A percentile compares a stretch with the other conserved stretches of the same genome.
phyloP scores from a whole-genome alignment of 2,329 filamentous ascomycete genomes.

The Penicillium brevicompactum region DNA sequence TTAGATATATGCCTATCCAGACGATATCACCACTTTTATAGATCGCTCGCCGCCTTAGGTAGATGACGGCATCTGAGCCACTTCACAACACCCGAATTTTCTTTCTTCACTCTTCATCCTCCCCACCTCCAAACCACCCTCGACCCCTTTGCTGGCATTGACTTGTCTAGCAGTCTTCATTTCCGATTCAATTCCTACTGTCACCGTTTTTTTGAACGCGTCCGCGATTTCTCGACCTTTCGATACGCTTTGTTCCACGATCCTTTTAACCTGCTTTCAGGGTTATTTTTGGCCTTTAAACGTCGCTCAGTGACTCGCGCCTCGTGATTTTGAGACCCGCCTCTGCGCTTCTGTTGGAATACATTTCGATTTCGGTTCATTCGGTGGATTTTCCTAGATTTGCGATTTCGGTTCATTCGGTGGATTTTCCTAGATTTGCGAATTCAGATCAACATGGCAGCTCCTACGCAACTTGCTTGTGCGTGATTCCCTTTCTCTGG shows the following conservation, averaged over 20 bases:
- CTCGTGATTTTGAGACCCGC: conserved; percentile 2
- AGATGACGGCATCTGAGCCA: conserved; percentile 29
- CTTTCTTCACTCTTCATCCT: conserved; percentile 23
- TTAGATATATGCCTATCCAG: no score
- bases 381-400: conserved; percentile 13
- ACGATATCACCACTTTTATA: no score
- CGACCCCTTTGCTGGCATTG: conserved; percentile 51
- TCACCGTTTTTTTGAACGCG: conserved; percentile 2
- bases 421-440: conserved; percentile 11
- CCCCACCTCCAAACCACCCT: conserved; percentile 28
- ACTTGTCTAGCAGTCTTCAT: conserved; percentile 49
- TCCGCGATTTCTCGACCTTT: conserved; percentile 1
- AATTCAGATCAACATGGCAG: conserved; percentile 65
- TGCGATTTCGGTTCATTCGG: conserved; percentile 15
- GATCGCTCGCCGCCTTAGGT: not conserved
- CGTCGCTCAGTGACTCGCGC: conserved; percentile 1
- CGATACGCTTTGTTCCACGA: conserved; percentile 9
- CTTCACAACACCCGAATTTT: conserved; percentile 31
- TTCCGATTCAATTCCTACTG: conserved; percentile 15
- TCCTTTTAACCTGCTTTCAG: conserved; percentile 3
- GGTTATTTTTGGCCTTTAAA: conserved; percentile 3
- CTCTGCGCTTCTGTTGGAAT: conserved; percentile 3
- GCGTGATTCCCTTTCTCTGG: conserved; percentile 32
- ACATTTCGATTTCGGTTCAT: conserved; percentile 12
- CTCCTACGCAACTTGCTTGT: conserved; percentile 91